These are phyloP conservation scores for Dioscorea cayenensis DNA, from an alignment of 116 monocot genomes.

Conservation along the genomic window DNA sequence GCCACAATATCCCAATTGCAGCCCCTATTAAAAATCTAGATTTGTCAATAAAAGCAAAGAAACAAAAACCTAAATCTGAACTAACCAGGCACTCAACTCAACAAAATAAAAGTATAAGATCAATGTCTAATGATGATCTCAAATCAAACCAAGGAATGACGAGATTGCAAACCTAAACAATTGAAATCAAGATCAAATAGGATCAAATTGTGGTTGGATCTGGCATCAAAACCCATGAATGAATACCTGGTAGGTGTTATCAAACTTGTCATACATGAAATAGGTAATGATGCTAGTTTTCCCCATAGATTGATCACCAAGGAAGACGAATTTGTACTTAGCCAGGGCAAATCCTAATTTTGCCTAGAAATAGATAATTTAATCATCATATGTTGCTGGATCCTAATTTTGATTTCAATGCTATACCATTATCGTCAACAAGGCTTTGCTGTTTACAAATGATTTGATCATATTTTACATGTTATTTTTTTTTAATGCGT, in stretches of 20 bases:
- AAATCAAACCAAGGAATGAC: not conserved
- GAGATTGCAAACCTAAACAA: not conserved
- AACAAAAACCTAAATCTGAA: no score
- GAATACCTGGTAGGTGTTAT: conserved; percentile 12
- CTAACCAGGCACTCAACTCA: not conserved
- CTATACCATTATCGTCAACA: no score
- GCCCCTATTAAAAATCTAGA: no score
- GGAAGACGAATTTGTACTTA: conserved; percentile 9
- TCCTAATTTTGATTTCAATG: no score
- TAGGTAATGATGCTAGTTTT: conserved; percentile 18
- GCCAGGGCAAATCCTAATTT: not conserved
- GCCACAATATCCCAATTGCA: no score
- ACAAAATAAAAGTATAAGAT: not conserved
- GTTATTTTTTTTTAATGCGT: no score
- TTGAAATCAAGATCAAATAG: not conserved
- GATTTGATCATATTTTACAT: no score
- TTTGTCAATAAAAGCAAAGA: no score
- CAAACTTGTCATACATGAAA: conserved; percentile 21
- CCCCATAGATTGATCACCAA: conserved; percentile 15
- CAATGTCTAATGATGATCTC: not conserved
- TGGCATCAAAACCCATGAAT: not conserved
- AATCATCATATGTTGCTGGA: no score
- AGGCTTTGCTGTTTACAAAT: no score
- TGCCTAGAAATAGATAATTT: no score
- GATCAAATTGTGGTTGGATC: no score